Evolutionary conservation across 1,284 basidiomycete species (phyloP).

Genomic region (Ceratobasidium sp.): DNA sequence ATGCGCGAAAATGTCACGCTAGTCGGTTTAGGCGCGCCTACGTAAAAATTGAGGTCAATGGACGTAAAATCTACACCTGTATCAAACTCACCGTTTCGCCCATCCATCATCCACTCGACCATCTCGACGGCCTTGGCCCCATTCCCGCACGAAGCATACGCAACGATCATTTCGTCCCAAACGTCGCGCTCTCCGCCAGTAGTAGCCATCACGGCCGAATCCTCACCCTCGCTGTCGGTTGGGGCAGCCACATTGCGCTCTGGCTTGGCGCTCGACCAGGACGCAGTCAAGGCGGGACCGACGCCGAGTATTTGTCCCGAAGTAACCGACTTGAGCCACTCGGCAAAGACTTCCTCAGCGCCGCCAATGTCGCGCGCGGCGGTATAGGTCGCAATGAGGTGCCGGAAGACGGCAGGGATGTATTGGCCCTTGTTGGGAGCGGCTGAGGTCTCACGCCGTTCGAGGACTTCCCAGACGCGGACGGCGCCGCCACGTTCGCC

Average conservation of each 20-base stretch:
- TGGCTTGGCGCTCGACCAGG: background rate
- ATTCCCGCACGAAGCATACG: slow-evolving; percentile 75
- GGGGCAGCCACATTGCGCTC: background rate
- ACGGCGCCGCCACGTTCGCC: slow-evolving; percentile 72
- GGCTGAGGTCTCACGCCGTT: slow-evolving; percentile 56
- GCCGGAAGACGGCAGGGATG: slow-evolving; percentile 55
- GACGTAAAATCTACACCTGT: slow-evolving; percentile 30
- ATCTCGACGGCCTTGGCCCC: slow-evolving; percentile 73
- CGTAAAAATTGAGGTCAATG: slow-evolving; percentile 51
- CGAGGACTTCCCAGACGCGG: slow-evolving; percentile 73
- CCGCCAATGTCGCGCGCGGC: slow-evolving; percentile 65
- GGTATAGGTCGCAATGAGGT: slow-evolving; percentile 71
- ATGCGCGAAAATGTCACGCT: slow-evolving; percentile 72
- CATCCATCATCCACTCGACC: slow-evolving; percentile 78
- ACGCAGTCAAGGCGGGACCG: background rate
- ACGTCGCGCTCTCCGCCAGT: slow-evolving; percentile 54
- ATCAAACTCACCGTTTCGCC: slow-evolving; percentile 54
- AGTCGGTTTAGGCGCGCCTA: slow-evolving; percentile 67
- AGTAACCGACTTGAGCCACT: slow-evolving; percentile 63
- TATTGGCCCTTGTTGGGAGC: slow-evolving; percentile 43
- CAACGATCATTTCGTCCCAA: slow-evolving; percentile 80
- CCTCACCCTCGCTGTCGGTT: slow-evolving; percentile 20
- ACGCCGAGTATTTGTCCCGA: slow-evolving; percentile 56
- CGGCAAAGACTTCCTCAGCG: slow-evolving; percentile 74
- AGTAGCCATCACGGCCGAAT: slow-evolving; percentile 27